Conservation (phyloP, 2,329 filamentous ascomycete genomes). For the Zasmidium citrigriseum region DNA sequence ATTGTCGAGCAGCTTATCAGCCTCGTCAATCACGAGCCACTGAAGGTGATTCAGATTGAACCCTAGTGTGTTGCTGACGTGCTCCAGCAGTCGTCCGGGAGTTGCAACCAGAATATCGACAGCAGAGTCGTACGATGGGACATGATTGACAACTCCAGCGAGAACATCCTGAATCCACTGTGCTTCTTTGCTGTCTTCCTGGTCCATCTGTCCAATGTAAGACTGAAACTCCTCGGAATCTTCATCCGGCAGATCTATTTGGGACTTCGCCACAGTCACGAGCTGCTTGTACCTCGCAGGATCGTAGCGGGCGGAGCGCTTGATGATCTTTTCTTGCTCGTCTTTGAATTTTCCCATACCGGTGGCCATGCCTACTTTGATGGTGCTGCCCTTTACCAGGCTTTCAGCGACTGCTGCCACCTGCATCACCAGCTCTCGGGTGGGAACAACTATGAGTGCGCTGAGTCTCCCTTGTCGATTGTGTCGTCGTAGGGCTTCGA, state of each 20-base stretch:
- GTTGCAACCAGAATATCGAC: conserved; percentile 90
- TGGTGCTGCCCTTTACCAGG: conserved; percentile 67
- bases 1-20: conserved; percentile 86
- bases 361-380: conserved; percentile 79
- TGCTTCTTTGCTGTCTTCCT: conserved; percentile 20
- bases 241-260: conserved; percentile 38
- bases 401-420: conserved; percentile 75
- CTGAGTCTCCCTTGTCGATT: conserved; percentile 68
- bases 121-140: conserved; percentile 67
- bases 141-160: conserved; percentile 58
- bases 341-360: conserved; percentile 74
- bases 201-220: conserved; percentile 20
- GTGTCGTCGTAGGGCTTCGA: conserved; percentile 68
- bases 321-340: conserved; percentile 64
- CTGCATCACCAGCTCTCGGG: conserved; percentile 72
- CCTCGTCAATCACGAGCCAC: conserved; percentile 92
- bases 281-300: conserved; percentile 57
- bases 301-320: conserved; percentile 62
- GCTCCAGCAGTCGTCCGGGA: conserved; percentile 87
- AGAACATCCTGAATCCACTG: conserved; percentile 41
- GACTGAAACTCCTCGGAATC: conserved; percentile 37
- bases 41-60: conserved; percentile 77
- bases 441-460: conserved; percentile 85
- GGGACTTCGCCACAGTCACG: conserved; percentile 41
- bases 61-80: conserved; percentile 78